Base-by-base conservation (phyloP, 768 basidiomycete species). In the Boletus rex-veris region DNA sequence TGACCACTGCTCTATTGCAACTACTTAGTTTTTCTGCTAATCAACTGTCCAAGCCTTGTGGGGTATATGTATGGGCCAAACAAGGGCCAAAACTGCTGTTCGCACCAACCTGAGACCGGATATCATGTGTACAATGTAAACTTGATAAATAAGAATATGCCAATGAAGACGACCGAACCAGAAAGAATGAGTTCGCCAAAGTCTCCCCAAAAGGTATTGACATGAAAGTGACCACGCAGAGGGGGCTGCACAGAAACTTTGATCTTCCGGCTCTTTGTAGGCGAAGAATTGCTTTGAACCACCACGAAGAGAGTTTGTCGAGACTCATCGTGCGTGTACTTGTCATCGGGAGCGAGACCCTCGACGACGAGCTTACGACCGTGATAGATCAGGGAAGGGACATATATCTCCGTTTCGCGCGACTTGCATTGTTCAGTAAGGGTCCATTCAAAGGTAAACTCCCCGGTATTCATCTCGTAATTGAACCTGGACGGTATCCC, bases 351-450 rank as follows among this genome's bases (percentile, higher is more conserved):
- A 16, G 68, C 71, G 2, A 88, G 74, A 0, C 87, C 85, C 26
- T 75, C 68, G 0, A 93, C 79, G 15, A 82, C 61, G 15, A 94
- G 64, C 54, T 77, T 75, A 51, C 86, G 73, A 0, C 78, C 80
- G 16, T 77, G 78, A 2, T 83, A 75, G 36, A 92, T 72, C 56
- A 78, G 65, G 1, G 81, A 78, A 0, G 92, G 91, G 7, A 92
- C 58, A 71, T 85, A 96, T 30, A 95, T 83, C 71, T 93, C 90
- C n/a, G 91, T 92, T 63, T 88, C 84, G 44, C 75, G 69, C n/a
- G 83, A 77, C 6, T 39, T 47, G 48, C 51, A 46, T n/a, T 53
- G 50, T 38, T 58, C 8, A 60, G 54, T 0, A 0, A 65, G 57
- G 24, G 71, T 69, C 90, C 89, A 93, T 62, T 81, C 80, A 60